Conservation (phyloP, 176 grass and related monocot species). For the Juncus effusus region DNA sequence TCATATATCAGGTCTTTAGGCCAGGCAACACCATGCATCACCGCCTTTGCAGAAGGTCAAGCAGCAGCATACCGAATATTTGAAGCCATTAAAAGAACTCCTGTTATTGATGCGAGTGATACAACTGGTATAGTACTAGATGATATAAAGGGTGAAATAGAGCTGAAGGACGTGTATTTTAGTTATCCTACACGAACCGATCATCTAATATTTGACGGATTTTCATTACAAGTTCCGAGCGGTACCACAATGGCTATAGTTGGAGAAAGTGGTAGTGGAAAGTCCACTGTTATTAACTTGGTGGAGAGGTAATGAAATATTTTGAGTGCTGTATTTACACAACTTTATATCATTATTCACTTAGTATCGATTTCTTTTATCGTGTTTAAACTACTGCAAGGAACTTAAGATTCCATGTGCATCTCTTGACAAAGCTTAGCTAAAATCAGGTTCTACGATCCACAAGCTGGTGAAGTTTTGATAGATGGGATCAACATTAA, state of each 20-base stretch:
- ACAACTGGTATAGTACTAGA: slow-evolving; percentile 53
- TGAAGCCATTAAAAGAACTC: slow-evolving; percentile 64
- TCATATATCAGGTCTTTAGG: slow-evolving; percentile 59
- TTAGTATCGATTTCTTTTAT: too few relatives aligned
- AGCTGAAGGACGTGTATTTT: slow-evolving; percentile 77
- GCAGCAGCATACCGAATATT: slow-evolving; percentile 82
- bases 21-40: slow-evolving; percentile 57
- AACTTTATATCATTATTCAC: neutral
- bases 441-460: slow-evolving; percentile 71
- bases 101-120: slow-evolving; percentile 56
- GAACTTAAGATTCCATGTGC: too few relatives aligned
- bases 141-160: slow-evolving; percentile 64
- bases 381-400: too few relatives aligned
- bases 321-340: neutral
- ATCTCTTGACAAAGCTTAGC: too few relatives aligned
- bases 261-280: slow-evolving; percentile 82
- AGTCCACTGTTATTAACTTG: slow-evolving; percentile 76
- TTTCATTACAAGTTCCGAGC: slow-evolving; percentile 54
- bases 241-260: slow-evolving; percentile 78
- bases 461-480: slow-evolving; percentile 66
- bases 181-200: slow-evolving; percentile 68
- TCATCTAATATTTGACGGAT: slow-evolving; percentile 57
- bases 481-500: slow-evolving; percentile 70
- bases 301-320: slow-evolving; percentile 35
- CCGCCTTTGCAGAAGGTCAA: slow-evolving; percentile 77